Percentiles rank a stretch among this genome's conserved stretches.
phyloP scores from a whole-genome alignment of 1,284 basidiomycete species.

The Ceratobasidium sp. region DNA sequence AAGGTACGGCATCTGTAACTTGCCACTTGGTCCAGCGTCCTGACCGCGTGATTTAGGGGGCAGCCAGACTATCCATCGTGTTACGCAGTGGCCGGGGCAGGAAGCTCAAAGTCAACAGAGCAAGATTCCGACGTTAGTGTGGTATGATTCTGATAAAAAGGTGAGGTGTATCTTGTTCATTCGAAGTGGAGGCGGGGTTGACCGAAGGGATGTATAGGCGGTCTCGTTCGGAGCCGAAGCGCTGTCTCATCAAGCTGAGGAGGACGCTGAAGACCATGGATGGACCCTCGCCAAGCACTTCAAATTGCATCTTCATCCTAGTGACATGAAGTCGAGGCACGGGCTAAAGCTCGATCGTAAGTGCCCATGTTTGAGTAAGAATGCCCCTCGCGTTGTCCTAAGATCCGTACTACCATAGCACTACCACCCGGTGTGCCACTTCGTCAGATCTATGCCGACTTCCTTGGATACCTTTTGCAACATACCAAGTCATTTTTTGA shows the following conservation, averaged over 20 bases:
- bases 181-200: too few species aligned
- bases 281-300: constrained; percentile 47
- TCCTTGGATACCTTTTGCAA: constrained; percentile 24
- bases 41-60: not conserved
- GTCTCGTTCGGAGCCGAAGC: constrained; percentile 46
- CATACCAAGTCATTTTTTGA: constrained; percentile 35
- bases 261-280: constrained; percentile 41
- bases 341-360: constrained; percentile 6
- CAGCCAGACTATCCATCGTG: not conserved
- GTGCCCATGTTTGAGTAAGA: not conserved
- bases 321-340: constrained; percentile 33
- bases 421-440: constrained; percentile 21
- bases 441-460: constrained; percentile 32
- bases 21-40: too few species aligned
- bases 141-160: constrained; percentile 18
- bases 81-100: constrained; percentile 32
- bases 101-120: not conserved
- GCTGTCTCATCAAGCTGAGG: not conserved
- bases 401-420: not conserved
- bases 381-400: too few species aligned
- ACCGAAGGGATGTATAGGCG: constrained; percentile 5
- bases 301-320: constrained; percentile 47
- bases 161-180: not conserved
- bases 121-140: constrained; percentile 18
- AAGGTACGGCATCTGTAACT: too few species aligned